These are phyloP conservation scores for Candida ponderosae DNA, from an alignment of 805 yeast genomes.

Conservation along the genomic window DNA sequence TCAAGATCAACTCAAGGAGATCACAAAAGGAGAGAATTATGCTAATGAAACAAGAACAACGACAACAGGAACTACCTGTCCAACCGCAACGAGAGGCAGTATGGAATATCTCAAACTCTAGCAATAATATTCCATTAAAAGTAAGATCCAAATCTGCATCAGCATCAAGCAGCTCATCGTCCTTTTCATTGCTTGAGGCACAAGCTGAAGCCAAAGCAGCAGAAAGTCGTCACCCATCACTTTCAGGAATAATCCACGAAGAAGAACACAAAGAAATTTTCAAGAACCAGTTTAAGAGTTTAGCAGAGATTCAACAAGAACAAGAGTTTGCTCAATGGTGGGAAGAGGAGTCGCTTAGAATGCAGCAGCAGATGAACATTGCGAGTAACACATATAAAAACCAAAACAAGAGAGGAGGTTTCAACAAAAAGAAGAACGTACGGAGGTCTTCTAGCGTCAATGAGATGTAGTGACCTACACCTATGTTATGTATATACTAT, in stretches of 20 bases:
- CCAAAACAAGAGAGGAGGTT: not conserved
- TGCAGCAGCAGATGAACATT: conserved; percentile 35
- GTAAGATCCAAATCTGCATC: not conserved
- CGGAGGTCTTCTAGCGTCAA: too few species aligned
- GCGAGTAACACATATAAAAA: not conserved
- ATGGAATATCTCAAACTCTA: conserved; percentile 13
- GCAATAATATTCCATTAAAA: conserved; percentile 3
- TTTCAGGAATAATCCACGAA: conserved; percentile 37
- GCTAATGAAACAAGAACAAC: conserved; percentile 22
- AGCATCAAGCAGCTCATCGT: not conserved
- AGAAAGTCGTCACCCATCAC: conserved; percentile 19
- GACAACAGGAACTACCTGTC: conserved; percentile 2
- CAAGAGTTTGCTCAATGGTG: conserved; percentile 87
- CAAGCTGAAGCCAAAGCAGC: conserved; percentile 11
- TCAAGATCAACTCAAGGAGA: too few species aligned
- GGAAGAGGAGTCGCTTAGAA: conserved; percentile 66
- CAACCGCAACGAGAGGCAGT: conserved; percentile 5
- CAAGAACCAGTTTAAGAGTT: conserved; percentile 30
- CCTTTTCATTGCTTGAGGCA: conserved; percentile 11
- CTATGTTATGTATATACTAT: too few species aligned
- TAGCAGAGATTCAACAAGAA: conserved; percentile 72
- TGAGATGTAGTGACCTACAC: too few species aligned
- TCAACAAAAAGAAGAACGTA: not conserved
- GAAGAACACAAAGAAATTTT: conserved; percentile 32
- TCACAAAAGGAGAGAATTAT: conserved; percentile 58